A percentile compares a stretch with the other conserved stretches of the same genome.
Conservation (phyloP, 345 rosid genomes). For the Aegle marmelos region DNA sequence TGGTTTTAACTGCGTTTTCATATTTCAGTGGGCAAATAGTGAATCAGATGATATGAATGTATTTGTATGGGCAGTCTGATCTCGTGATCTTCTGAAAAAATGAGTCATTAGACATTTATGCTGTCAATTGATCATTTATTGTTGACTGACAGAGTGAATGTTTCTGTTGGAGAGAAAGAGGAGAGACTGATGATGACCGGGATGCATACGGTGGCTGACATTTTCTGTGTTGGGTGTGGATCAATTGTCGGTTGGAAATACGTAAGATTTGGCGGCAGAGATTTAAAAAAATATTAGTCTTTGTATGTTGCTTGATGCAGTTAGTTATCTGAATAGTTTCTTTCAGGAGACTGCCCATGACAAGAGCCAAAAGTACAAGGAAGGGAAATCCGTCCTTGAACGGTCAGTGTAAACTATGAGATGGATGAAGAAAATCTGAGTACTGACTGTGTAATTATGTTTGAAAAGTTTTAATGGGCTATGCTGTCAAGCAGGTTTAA, state of each 20-base stretch:
- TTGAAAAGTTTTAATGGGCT: constrained; percentile 15
- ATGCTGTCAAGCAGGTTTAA: constrained; percentile 65
- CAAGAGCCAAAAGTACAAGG: constrained; percentile 92
- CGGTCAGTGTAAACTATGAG: constrained; percentile 55
- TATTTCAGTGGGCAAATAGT: background rate
- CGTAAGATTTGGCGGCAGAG: constrained; percentile 45
- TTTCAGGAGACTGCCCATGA: constrained; percentile 91
- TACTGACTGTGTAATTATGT: constrained; percentile 9
- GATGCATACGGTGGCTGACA: constrained; percentile 82
- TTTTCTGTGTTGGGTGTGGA: constrained; percentile 95
- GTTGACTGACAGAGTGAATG: constrained; percentile 66
- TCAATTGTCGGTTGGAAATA: constrained; percentile 98
- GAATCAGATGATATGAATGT: background rate
- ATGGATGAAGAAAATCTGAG: background rate
- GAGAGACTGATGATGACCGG: constrained; percentile 91
- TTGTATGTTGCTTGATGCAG: constrained; percentile 9
- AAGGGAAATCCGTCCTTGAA: constrained; percentile 93
- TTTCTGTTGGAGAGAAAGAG: constrained; percentile 64
- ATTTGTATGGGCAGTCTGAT: background rate
- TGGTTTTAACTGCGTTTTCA: background rate
- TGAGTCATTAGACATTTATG: constrained; percentile 5
- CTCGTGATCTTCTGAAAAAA: constrained; percentile 8
- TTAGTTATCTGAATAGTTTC: constrained; percentile 28
- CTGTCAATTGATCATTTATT: constrained; percentile 4
- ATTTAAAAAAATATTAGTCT: constrained; percentile 7